Base-by-base conservation (phyloP, 805 yeast genomes). In the Metschnikowia reukaufii region DNA sequence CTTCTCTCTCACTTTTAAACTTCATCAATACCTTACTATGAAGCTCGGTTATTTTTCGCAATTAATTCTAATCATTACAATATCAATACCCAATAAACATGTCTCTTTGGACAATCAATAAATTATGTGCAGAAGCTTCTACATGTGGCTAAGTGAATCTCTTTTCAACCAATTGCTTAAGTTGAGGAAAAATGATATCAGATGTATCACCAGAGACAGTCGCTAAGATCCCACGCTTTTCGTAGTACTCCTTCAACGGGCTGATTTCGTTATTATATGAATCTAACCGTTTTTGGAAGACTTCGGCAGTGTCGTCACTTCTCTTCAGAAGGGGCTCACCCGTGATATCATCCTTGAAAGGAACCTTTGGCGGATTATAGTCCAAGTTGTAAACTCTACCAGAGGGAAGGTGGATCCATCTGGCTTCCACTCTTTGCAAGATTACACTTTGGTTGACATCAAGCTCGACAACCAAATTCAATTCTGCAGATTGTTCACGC, bases 371-470 rank as follows among this genome's bases (percentile, higher is more conserved):
- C 6, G 97, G 97, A 58, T 87, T 90, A 66, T 89, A 91, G 45
- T 88, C 82, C 52, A 87, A 63, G 63, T 88, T 92, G 64, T 91
- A 91, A 2, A 90, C 84, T 53, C 97, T 72, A 0, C 97, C 97
- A 43, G 96, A 86, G 0, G 87, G 81, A 12, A 76, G 62, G 65
- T 91, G 97, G 34, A 90, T 85, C 84, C 88, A 89, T 55, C 97
- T 69, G 51, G 88, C 86, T 57, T 85, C 86, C 17, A 92, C 88
- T 60, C 98, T 75, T 30, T 84, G 84, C 20, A 90, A 65, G 21
- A 91, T 91, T 5, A 86, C 87, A n/a, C 74, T 73, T 45, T 85
- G 85, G n/a, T 96, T 96, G 6, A 92, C 97, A 48, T 84, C 83
- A 37, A 91, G 68, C 60, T 89, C 94, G 4, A 92, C 86, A n/a